phyloP scores from a whole-genome alignment of 768 basidiomycete species.

The Tylopilus sp. region DNA sequence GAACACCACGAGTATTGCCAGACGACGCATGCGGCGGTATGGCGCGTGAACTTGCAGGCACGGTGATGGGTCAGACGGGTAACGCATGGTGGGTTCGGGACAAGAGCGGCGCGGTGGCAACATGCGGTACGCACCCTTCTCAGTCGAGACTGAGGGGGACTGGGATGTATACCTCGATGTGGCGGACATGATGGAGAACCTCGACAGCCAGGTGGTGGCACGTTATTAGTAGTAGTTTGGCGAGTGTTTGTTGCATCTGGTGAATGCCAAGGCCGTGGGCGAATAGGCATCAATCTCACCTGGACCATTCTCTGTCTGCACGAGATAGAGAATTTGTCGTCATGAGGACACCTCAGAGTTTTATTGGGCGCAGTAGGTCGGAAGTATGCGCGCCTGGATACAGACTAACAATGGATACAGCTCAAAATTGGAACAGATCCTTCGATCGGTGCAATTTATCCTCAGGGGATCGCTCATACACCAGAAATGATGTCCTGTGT shows the following conservation, averaged over 20 bases:
- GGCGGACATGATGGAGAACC: slow-evolving; percentile 2
- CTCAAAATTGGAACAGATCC: too few relatives aligned
- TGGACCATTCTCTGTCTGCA: too few relatives aligned
- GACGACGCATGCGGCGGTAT: slow-evolving; percentile 29
- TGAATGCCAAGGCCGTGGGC: slow-evolving; percentile 9
- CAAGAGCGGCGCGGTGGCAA: slow-evolving; percentile 38
- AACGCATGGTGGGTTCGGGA: slow-evolving; percentile 18
- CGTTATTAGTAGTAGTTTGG: background rate
- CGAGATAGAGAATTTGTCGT: too few relatives aligned
- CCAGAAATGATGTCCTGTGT: too few relatives aligned
- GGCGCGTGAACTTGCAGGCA: slow-evolving; percentile 8
- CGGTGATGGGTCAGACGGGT: slow-evolving; percentile 9
- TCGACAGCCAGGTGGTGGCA: background rate
- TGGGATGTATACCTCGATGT: slow-evolving; percentile 24
- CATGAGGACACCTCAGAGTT: too few relatives aligned
- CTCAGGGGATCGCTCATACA: too few relatives aligned
- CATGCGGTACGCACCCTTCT: slow-evolving; percentile 66
- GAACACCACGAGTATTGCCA: slow-evolving; percentile 44
- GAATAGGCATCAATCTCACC: too few relatives aligned
- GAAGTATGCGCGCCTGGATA: too few relatives aligned
- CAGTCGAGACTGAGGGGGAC: slow-evolving; percentile 64
- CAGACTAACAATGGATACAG: too few relatives aligned
- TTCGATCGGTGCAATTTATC: too few relatives aligned
- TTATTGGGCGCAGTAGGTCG: too few relatives aligned
- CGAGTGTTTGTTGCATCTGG: slow-evolving; percentile 12